Base-by-base conservation (phyloP, 225 moss, liverwort and hornwort species). In the Pleurozium schreberi region DNA sequence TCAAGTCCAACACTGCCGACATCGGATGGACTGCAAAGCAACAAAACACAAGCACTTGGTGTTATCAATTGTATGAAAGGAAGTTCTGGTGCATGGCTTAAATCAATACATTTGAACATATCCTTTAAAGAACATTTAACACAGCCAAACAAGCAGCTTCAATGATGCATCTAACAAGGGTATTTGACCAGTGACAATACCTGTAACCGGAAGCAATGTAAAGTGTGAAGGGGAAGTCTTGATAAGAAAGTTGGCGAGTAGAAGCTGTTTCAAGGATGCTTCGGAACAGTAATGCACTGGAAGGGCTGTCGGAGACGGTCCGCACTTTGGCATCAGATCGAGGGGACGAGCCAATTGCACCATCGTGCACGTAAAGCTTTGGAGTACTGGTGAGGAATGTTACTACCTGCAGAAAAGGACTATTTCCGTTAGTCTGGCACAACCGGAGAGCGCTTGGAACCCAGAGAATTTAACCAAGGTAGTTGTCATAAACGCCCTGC, bases 321-420 rank as follows among this genome's bases (percentile, higher is more conserved):
- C 95, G 95, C 83, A 95, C 93, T 90, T 88, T 95, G 50, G 86
- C 95, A 92, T 95, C 94, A 87, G 80, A 88, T 71, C 61, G 89
- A 62, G 95, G 94, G 80, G 95, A 95, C 58, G 95, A 95, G 42
- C 95, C 95, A 80, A 94, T 62, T 71, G 95, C 95, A 91, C 94
- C 95, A 89, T 95, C 95, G 87, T 95, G 95, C 45, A 95, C 95
- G 75, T 95, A 95, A 52, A 95, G 90, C 84, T 92, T 94, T 67
- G 87, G 86, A 67, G 86, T 74, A 69, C n/a, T 78, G 36, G 93
- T 87, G 49, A 95, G 90, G 87, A 71, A 87, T 82, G 86, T 45
- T 87, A 80, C 93, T 74, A 94, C 95, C 95, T 95, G 91, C 90
- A 90, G 55, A 28, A 55, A 85, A 12, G 82, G 70, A 67, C 55